Base-by-base conservation (phyloP, 129 eudicot species). In the Centella asiatica region DNA sequence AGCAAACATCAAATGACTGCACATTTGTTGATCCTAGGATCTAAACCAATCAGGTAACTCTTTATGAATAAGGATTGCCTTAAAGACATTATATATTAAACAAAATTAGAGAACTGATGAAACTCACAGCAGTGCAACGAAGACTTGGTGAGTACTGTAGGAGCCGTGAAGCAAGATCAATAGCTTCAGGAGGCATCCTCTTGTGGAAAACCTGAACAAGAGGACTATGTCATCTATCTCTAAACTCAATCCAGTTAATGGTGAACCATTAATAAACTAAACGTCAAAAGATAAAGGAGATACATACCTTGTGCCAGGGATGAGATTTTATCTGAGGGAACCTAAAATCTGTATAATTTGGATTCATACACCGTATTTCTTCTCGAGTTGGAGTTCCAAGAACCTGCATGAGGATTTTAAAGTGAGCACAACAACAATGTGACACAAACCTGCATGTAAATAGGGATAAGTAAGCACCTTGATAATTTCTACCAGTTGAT, bases 341-440 rank as follows among this genome's bases (percentile, higher is more conserved):
- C 55, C 87, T 78, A 62, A 87, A 89, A 75, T 90, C 97, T 31
- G 97, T 77, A 47, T 90, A 86, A 52, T 86, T 83, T 26, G 97
- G 95, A 51, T 90, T 86, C 97, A 90, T 90, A 74, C 97, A 90
- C 56, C 97, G 94, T 51, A 90, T 86, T 67, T 90, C 97, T 78
- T 90, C 97, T 73, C 97, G 78, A 32, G 97, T 90, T 53, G 97
- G 97, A 66, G 97, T 90, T 62, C 97, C 97, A 69, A 90, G 90
- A 47, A 90, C 90, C 97, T 90, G 74, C 18, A 56, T 62, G 55
- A 25, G 53, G 67, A 58, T 58, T 53, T 8, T 27, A 17, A 28
- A 57, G 46, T 58, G 45, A 69, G 57, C 29, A 57, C 26, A 66
- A 29, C n/a, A 45, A 26, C 58, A 12, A n/a, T 9, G 13, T 36